phyloP scores from a whole-genome alignment of 1,284 basidiomycete species.

The Melampsora larici-populina region DNA sequence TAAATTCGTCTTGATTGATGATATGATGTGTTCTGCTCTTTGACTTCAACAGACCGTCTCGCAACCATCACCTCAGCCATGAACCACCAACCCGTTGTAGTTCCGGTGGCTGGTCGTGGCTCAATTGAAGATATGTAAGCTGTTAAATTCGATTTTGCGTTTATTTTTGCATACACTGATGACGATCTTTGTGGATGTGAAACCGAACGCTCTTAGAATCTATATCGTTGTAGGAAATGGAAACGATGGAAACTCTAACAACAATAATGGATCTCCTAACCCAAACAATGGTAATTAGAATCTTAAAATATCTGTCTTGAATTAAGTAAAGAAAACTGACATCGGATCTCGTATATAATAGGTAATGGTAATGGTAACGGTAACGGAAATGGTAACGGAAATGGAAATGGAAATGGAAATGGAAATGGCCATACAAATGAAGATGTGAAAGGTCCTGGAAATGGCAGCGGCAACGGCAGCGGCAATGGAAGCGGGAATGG shows the following conservation, averaged over 20 bases:
- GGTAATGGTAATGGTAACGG: too few relatives aligned
- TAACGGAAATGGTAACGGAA: too few relatives aligned
- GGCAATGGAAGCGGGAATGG: too few relatives aligned
- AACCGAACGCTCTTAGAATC: not conserved
- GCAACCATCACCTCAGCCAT: constrained; percentile 17
- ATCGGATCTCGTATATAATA: too few relatives aligned
- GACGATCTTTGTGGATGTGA: not conserved
- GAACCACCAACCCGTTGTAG: constrained; percentile 21
- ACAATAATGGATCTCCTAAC: too few relatives aligned
- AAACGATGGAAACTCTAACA: not conserved
- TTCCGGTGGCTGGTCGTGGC: constrained; percentile 26
- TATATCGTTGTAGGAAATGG: not conserved
- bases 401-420: not conserved
- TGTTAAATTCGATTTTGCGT: not conserved
- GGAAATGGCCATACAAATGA: too few relatives aligned
- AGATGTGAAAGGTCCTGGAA: too few relatives aligned
- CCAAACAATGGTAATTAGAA: too few relatives aligned
- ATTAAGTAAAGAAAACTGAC: too few relatives aligned
- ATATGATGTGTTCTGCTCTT: not conserved
- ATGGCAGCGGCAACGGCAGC: too few relatives aligned
- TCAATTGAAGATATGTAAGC: constrained; percentile 32
- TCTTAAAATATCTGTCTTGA: too few relatives aligned
- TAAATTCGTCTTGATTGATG: not conserved
- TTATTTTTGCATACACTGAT: not conserved
- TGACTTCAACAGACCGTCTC: constrained; percentile 11